Evolutionary conservation across 768 basidiomycete genomes (phyloP).

Genomic region (Exidia glandulosa): DNA sequence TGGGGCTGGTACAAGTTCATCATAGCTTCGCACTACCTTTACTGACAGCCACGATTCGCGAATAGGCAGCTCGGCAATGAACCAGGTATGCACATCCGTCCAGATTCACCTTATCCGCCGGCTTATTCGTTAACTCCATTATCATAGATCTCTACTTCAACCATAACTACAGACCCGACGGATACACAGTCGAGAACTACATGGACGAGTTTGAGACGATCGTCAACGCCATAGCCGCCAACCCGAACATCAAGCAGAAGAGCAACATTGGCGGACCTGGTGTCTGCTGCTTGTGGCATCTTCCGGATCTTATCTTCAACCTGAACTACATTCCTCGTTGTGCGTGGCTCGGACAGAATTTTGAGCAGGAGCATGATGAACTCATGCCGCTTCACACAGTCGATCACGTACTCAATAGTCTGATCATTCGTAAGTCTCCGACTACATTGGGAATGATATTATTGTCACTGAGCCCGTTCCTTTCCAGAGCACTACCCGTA

Average conservation of each 20-base stretch:
- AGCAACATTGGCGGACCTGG: conserved; percentile 53
- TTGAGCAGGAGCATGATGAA: not conserved
- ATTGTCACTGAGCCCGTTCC: not conserved
- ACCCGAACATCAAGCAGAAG: conserved; percentile 27
- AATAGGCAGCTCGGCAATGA: not conserved
- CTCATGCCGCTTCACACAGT: not conserved
- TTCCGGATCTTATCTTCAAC: not conserved
- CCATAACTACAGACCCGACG: not conserved
- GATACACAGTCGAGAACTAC: conserved; percentile 30
- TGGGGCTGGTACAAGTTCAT: too few relatives aligned
- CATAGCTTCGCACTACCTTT: too few relatives aligned
- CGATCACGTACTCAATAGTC: not conserved
- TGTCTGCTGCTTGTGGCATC: conserved; percentile 23
- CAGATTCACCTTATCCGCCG: too few relatives aligned
- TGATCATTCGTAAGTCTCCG: not conserved
- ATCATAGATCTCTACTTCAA: not conserved
- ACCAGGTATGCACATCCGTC: too few relatives aligned
- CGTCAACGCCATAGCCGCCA: conserved; percentile 31
- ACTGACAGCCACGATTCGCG: too few relatives aligned
- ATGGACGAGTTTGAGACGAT: conserved; percentile 40
- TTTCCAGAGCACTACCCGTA: conserved; percentile 12
- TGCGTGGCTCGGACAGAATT: not conserved
- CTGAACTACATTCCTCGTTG: conserved; percentile 13
- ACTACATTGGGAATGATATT: not conserved
- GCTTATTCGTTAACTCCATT: too few relatives aligned